phyloP scores from a whole-genome alignment of 148 eudicot genomes.

The Heliamphora exappendiculata region DNA sequence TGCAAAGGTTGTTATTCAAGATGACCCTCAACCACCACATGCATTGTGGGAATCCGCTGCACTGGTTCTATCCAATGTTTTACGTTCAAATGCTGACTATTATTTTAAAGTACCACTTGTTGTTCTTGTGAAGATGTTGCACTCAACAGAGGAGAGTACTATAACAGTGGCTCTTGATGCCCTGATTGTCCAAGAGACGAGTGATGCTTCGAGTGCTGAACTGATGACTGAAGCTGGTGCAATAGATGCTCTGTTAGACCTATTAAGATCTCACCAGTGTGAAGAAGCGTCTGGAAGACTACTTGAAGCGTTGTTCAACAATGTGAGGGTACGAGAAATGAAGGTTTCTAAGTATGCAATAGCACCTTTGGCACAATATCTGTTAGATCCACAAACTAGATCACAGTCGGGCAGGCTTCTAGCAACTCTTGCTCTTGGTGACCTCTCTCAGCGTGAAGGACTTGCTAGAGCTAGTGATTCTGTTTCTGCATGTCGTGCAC shows the following conservation, averaged over 20 bases:
- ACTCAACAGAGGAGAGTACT: conserved; percentile 45
- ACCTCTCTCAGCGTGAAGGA: conserved; percentile 76
- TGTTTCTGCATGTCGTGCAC: conserved; percentile 69
- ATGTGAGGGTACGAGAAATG: conserved; percentile 57
- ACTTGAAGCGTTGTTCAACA: conserved; percentile 66
- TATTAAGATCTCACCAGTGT: conserved; percentile 64
- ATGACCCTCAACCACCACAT: conserved; percentile 61
- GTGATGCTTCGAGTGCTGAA: conserved; percentile 51
- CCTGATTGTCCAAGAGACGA: conserved; percentile 49
- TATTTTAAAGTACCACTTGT: conserved; percentile 56
- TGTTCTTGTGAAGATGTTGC: conserved; percentile 68
- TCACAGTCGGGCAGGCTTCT: conserved; percentile 58
- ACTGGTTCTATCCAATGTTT: conserved; percentile 51
- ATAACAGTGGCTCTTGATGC: conserved; percentile 52
- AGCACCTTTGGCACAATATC: conserved; percentile 67
- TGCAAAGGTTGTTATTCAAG: conserved; percentile 65
- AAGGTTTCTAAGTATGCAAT: conserved; percentile 65
- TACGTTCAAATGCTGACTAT: conserved; percentile 42
- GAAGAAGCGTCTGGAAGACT: conserved; percentile 69
- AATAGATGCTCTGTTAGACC: conserved; percentile 53
- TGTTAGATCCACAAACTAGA: conserved; percentile 70
- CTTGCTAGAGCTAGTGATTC: conserved; percentile 67
- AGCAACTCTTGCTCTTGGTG: conserved; percentile 80
- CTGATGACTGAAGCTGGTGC: conserved; percentile 74
- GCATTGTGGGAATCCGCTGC: conserved; percentile 77